Percentiles rank a stretch among this genome's conserved stretches.
Evolutionary conservation across 495 filamentous ascomycete genomes (phyloP).

Genomic region (Penicillium silybi): DNA sequence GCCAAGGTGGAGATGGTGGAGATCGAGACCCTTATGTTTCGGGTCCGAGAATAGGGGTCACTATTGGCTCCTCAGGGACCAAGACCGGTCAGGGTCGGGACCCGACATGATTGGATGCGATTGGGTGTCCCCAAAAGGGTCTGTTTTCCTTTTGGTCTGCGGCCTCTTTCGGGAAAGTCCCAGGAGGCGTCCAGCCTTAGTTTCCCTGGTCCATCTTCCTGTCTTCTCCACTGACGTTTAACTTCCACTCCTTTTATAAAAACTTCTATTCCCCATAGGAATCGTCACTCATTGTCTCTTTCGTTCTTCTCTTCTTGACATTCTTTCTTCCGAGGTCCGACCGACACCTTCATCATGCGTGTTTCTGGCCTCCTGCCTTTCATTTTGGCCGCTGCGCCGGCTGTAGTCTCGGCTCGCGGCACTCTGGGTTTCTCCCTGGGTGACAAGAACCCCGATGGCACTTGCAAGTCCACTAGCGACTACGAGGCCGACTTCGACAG

Average conservation of each 20-base stretch:
- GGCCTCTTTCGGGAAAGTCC: constrained; percentile 3
- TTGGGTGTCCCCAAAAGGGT: constrained; percentile 6
- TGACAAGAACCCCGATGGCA: constrained; percentile 48
- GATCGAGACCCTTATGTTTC: constrained; percentile 14
- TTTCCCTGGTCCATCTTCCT: not conserved
- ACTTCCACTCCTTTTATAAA: not conserved
- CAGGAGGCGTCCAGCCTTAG: constrained; percentile 3
- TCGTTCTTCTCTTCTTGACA: constrained; percentile 7
- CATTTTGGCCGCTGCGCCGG: constrained; percentile 39
- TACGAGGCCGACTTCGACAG: constrained; percentile 68
- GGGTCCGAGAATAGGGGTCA: constrained; percentile 6
- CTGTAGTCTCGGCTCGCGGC: constrained; percentile 40
- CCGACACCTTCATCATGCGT: constrained; percentile 39
- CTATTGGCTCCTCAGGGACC: not conserved
- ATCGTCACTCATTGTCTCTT: constrained; percentile 3
- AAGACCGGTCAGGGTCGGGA: not conserved
- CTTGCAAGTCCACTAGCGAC: constrained; percentile 61
- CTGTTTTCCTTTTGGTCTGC: constrained; percentile 1
- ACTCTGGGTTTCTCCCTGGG: constrained; percentile 50
- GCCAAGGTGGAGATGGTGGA: not conserved
- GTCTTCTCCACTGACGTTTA: constrained; percentile 1
- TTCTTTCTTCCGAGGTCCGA: constrained; percentile 3
- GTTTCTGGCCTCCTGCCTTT: constrained; percentile 34
- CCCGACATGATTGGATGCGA: not conserved
- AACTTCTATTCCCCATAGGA: constrained; percentile 1